A percentile compares a stretch with the other conserved stretches of the same genome.
Conservation (phyloP, 179 eudicot genomes). For the Dionaea muscipula region DNA sequence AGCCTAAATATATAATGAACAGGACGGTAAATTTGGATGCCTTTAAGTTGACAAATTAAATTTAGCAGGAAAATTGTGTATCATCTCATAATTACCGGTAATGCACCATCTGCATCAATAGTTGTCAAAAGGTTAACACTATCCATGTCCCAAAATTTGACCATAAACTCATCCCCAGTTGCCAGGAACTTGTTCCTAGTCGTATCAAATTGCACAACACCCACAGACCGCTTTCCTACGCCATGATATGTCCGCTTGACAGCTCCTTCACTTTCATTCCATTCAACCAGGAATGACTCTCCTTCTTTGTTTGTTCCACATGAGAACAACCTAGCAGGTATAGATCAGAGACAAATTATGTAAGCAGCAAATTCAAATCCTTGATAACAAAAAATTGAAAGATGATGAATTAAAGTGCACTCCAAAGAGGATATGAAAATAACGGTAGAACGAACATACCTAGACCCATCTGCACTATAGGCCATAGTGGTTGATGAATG, state of each 20-base stretch:
- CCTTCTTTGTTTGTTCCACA: conserved; percentile 84
- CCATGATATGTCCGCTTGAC: conserved; percentile 61
- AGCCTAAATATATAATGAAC: conserved; percentile 27
- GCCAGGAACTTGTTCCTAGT: conserved; percentile 63
- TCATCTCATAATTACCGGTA: conserved; percentile 47
- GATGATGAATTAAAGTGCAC: not conserved
- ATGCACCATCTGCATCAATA: conserved; percentile 69
- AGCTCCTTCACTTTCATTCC: conserved; percentile 86
- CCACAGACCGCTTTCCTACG: conserved; percentile 61
- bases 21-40: not conserved
- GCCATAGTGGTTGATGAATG: conserved; percentile 71
- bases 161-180: conserved; percentile 66
- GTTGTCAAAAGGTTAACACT: conserved; percentile 40
- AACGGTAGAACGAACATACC: conserved; percentile 23
- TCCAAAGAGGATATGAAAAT: not conserved
- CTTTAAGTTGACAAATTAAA: not conserved
- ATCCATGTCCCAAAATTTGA: conserved; percentile 95
- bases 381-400: not conserved
- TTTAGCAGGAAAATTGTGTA: not conserved
- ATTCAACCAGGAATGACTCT: conserved; percentile 71
- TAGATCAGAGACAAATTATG: not conserved
- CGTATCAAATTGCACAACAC: conserved; percentile 75
- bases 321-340: conserved; percentile 53
- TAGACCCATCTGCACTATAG: conserved; percentile 73
- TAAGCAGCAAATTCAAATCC: not conserved